Conservation (phyloP, 768 basidiomycete species). For the Lentinus brumalis region DNA sequence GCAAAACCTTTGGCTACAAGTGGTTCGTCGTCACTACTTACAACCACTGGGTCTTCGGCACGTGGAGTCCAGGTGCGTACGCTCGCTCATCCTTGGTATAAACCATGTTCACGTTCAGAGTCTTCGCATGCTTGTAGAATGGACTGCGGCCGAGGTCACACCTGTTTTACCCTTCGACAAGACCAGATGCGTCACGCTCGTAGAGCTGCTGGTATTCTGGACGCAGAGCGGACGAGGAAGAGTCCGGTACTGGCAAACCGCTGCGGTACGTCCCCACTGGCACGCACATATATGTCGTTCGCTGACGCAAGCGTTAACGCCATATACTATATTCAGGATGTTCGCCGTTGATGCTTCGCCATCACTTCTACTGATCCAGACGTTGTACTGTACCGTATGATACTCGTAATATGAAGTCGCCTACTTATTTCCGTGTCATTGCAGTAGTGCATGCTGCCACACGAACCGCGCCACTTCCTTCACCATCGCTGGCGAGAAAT, state of each 20-base stretch:
- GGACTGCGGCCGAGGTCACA: slow-evolving; percentile 3
- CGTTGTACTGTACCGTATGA: too few relatives aligned
- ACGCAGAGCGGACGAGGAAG: slow-evolving; percentile 4
- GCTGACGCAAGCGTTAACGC: background rate
- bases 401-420: too few relatives aligned
- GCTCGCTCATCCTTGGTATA: background rate
- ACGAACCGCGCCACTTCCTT: slow-evolving; percentile 40
- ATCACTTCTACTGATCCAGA: too few relatives aligned
- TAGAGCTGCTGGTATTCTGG: slow-evolving; percentile 16
- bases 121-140: background rate
- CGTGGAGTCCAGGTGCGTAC: slow-evolving; percentile 12
- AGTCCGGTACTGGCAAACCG: slow-evolving; percentile 4
- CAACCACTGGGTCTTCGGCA: slow-evolving; percentile 17
- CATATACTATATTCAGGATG: background rate
- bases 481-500: slow-evolving; percentile 63
- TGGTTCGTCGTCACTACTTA: slow-evolving; percentile 19
- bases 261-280: background rate
- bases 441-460: slow-evolving; percentile 25
- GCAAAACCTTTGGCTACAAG: slow-evolving; percentile 4
- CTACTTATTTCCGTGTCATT: too few relatives aligned
- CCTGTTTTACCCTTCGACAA: slow-evolving; percentile 2
- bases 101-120: background rate
- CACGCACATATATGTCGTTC: background rate
- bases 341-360: too few relatives aligned
- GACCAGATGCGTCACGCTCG: slow-evolving; percentile 8